Base-by-base conservation (phyloP, 164 flowering plant species). In the Nymphaea thermarum region DNA sequence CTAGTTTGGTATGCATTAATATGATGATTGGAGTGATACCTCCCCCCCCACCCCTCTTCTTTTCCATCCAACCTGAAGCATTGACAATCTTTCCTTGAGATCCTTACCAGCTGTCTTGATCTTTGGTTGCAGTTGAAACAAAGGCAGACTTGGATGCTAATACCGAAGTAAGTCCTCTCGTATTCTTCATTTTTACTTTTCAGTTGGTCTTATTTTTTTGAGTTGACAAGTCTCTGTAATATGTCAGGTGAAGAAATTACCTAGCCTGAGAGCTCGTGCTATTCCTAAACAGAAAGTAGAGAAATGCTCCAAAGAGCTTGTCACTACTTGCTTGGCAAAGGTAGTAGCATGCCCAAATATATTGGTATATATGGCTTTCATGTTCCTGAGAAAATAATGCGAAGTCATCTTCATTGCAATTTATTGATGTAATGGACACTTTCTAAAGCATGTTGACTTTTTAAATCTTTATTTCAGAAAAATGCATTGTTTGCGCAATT, bases 71-170 rank as follows among this genome's bases (percentile, higher is more conserved):
- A n/a, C n/a, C 8, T 10, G n/a, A 7, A n/a, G 63, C 42, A 10
- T 61, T 61, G 7, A 42, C 59, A 59, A 36, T n/a, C 43, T 43
- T 17, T 16, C 15, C 36, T 14, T 64, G 36, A 25, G 36, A 25
- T 25, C n/a, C 42, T n/a, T 43, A 42, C 25, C 16, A 42, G 4
- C 43, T 45, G 7, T 45, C 60, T 67, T 8, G 6, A 12, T 42
- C 42, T 61, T 47, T 66, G 44, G 17, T 71, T 71, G 91, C 89
- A 77, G 72, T 73, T 47, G 55, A 45, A 80, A 76, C 71, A 82
- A 76, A 74, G 71, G 57, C 45, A 84, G 73, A 14, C 17, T 66
- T 67, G 71, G 78, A 68, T 79, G 81, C 71, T 41, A 74, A 62
- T 65, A 68, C 68, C 67, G 82, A 67, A 84, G 92, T 83, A 78